Conservation (phyloP, 495 filamentous ascomycete genomes). For the Penicillium alfredii region DNA sequence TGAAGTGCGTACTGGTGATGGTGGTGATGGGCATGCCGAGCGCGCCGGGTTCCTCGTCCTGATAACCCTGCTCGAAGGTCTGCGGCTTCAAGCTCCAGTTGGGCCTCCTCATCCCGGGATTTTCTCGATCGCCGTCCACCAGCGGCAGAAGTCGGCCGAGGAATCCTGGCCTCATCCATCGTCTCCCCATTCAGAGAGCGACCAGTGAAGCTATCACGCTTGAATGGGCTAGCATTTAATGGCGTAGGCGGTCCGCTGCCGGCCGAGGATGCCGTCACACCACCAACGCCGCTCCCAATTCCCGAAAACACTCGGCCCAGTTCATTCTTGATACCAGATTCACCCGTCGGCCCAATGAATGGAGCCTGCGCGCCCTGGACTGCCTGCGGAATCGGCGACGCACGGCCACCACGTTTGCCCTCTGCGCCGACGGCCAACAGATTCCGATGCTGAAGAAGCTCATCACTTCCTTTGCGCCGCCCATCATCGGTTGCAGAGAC, state of each 20-base stretch:
- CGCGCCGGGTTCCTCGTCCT: conserved; percentile 50
- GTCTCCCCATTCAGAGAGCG: conserved; percentile 33
- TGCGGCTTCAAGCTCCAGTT: conserved; percentile 55
- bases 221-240: conserved; percentile 50
- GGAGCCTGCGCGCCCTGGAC: conserved; percentile 87
- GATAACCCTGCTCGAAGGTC: conserved; percentile 53
- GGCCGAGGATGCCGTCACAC: conserved; percentile 47
- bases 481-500: conserved; percentile 31
- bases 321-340: conserved; percentile 84
- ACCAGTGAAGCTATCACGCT: conserved; percentile 35
- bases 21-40: conserved; percentile 50
- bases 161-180: conserved; percentile 30
- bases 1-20: conserved; percentile 52
- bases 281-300: conserved; percentile 78
- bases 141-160: conserved; percentile 47
- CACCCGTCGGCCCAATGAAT: conserved; percentile 63
- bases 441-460: conserved; percentile 41
- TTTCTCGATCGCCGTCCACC: conserved; percentile 49
- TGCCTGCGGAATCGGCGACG: conserved; percentile 84
- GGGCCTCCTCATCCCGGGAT: conserved; percentile 49
- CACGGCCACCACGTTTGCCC: conserved; percentile 42
- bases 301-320: conserved; percentile 89
- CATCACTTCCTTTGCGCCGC: conserved; percentile 54
- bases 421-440: conserved; percentile 41
- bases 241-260: conserved; percentile 52